Evolutionary conservation across 2,329 filamentous ascomycete species (phyloP).

Genomic region (Lachnellula hyalina): DNA sequence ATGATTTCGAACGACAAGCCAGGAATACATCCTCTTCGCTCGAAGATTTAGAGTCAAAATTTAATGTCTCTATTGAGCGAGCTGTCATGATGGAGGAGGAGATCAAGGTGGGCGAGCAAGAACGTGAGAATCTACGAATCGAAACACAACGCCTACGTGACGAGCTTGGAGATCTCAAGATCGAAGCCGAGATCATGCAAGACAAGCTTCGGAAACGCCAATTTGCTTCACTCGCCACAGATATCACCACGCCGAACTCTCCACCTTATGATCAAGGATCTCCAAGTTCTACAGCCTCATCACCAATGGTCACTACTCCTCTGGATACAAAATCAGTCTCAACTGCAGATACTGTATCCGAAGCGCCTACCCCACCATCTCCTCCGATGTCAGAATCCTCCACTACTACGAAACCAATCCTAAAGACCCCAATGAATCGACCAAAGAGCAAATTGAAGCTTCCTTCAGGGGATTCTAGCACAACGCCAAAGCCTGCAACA

Average conservation of each 20-base stretch:
- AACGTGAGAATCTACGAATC: conserved; percentile 82
- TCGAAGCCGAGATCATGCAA: conserved; percentile 89
- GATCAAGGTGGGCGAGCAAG: conserved; percentile 83
- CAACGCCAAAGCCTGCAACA: conserved; percentile 46
- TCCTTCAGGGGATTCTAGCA: conserved; percentile 49
- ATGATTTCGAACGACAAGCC: conserved; percentile 95
- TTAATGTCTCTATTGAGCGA: conserved; percentile 88
- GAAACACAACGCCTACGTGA: conserved; percentile 85
- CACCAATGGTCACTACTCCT: conserved; percentile 83
- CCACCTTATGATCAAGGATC: conserved; percentile 65
- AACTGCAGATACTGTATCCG: conserved; percentile 53
- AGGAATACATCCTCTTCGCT: conserved; percentile 92
- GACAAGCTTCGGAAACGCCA: conserved; percentile 83
- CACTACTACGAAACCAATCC: conserved; percentile 17
- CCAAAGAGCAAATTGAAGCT: conserved; percentile 45
- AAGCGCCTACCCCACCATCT: conserved; percentile 79
- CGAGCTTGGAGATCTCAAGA: conserved; percentile 86
- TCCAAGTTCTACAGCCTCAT: conserved; percentile 81
- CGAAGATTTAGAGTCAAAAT: conserved; percentile 95
- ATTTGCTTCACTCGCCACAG: conserved; percentile 54
- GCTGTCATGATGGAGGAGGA: conserved; percentile 93
- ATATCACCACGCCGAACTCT: conserved; percentile 60
- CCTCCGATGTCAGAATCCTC: conserved; percentile 89
- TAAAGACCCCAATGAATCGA: conserved; percentile 28
- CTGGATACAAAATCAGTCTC: conserved; percentile 64